Base-by-base conservation (phyloP, 2,329 filamentous ascomycete species). In the Nothomitra cinnamomea region DNA sequence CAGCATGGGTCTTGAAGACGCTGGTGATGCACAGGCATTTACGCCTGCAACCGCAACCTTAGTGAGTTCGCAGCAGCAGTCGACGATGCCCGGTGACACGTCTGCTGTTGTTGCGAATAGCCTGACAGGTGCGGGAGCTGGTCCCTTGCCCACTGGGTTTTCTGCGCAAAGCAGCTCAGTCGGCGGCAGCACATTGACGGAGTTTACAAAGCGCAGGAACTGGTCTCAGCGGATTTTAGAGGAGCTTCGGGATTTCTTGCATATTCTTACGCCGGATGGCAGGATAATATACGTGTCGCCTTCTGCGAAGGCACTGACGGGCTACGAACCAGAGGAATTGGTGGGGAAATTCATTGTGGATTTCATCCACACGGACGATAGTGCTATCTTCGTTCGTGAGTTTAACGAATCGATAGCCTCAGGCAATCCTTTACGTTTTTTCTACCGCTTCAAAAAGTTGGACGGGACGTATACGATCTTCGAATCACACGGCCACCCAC, bases 211-310 rank as follows among this genome's bases (percentile, higher is more conserved):
- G 65, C 70, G 79, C 55, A 69, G 76, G 57, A 82, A 92, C 64
- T 95, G 90, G 90, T 84, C 87, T 15, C 85, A 89, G 64, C 83
- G 86, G 59, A 83, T 95, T 12, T 78, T 95, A 22, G 86, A 94
- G 66, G 89, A 95, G 71, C 73, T 96, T 60, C 85, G 83, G 63
- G 90, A 95, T 66, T 79, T 95, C 60, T 69, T 95, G 54, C 82
- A 94, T 64, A 88, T 96, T 56, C 77, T 96, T 52, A 88, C 87
- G 48, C 79, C 86, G 22, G 82, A 92, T 61, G 87, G 88, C 38
- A 80, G 84, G 58, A 83, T 96, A 60, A 77, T 85, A 56, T 94
- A 92, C 64, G 80, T 84, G n/a, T 94, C 88, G 36, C 84, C 86
- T 1, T 92, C 85, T 55, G 79, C 84, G 60, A 78, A 80, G 57